phyloP scores from a whole-genome alignment of 805 yeast genomes.

The Zygosaccharomyces kombuchaensis region DNA sequence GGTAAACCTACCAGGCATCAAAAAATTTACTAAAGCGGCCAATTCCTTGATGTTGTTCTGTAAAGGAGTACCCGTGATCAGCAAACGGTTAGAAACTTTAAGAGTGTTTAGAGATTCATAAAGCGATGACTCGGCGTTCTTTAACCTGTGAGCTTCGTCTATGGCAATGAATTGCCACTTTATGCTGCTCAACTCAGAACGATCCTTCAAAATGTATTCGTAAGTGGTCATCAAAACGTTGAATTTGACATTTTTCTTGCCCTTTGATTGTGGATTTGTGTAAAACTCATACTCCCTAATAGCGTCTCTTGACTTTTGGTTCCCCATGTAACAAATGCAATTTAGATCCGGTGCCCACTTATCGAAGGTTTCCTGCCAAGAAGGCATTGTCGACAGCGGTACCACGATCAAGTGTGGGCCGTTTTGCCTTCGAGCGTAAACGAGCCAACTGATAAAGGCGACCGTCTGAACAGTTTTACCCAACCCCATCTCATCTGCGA shows the following conservation, averaged over 20 bases:
- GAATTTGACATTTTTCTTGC: slow-evolving; percentile 69
- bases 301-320: slow-evolving; percentile 74
- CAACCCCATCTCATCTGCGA: slow-evolving; percentile 98
- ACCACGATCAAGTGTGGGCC: slow-evolving; percentile 98
- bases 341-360: slow-evolving; percentile 96
- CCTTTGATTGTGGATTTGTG: slow-evolving; percentile 44
- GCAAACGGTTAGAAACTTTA: slow-evolving; percentile 74
- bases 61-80: slow-evolving; percentile 97
- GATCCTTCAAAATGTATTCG: slow-evolving; percentile 91
- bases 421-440: slow-evolving; percentile 91
- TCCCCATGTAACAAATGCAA: slow-evolving; percentile 89
- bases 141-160: slow-evolving; percentile 96
- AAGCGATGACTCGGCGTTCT: slow-evolving; percentile 87
- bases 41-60: slow-evolving; percentile 94
- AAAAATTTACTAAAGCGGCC: slow-evolving; percentile 89
- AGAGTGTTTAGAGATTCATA: slow-evolving; percentile 84
- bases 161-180: slow-evolving; percentile 97
- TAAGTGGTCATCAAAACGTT: slow-evolving; percentile 91
- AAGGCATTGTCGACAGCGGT: slow-evolving; percentile 92
- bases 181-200: slow-evolving; percentile 70
- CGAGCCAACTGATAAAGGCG: slow-evolving; percentile 87
- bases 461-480: slow-evolving; percentile 98
- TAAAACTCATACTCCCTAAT: slow-evolving; percentile 85
- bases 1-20: slow-evolving; percentile 89
- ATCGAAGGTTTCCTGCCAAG: slow-evolving; percentile 99